Conservation (phyloP, 352 stramenopile species). For the Pythium utonaiense region DNA sequence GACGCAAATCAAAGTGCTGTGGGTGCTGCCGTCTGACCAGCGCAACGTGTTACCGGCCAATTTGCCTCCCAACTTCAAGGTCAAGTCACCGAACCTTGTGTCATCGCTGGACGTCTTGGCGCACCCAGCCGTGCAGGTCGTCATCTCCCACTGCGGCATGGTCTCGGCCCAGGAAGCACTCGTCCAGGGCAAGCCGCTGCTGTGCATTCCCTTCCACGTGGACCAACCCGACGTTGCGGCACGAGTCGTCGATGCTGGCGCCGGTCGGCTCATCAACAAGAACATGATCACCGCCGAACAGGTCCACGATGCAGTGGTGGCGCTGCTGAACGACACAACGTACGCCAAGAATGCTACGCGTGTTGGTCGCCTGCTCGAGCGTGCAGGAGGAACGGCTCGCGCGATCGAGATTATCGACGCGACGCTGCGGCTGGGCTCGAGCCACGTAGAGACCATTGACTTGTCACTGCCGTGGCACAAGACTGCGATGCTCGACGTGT, state of each 20-base stretch:
- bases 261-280: constrained; percentile 71
- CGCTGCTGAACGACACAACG: constrained; percentile 47
- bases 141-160: constrained; percentile 89
- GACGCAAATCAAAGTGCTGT: constrained; percentile 57
- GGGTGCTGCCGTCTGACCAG: constrained; percentile 75
- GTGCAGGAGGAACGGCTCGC: constrained; percentile 54
- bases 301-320: constrained; percentile 46
- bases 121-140: constrained; percentile 53
- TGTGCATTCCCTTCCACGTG: constrained; percentile 88
- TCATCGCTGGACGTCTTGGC: constrained; percentile 63
- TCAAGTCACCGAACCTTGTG: constrained; percentile 58
- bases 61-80: constrained; percentile 51
- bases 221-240: constrained; percentile 85
- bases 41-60: constrained; percentile 50
- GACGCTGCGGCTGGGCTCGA: constrained; percentile 48
- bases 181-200: constrained; percentile 68
- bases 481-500: constrained; percentile 72
- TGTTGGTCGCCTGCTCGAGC: constrained; percentile 52
- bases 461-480: constrained; percentile 74
- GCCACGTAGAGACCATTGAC: constrained; percentile 68
- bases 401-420: constrained; percentile 71
- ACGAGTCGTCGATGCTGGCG: constrained; percentile 69
- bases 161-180: constrained; percentile 79
- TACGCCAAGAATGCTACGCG: constrained; percentile 41
- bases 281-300: constrained; percentile 50